These are phyloP conservation scores for Penicillium carneum DNA, from an alignment of 2,329 filamentous ascomycete species.

Conservation along the genomic window DNA sequence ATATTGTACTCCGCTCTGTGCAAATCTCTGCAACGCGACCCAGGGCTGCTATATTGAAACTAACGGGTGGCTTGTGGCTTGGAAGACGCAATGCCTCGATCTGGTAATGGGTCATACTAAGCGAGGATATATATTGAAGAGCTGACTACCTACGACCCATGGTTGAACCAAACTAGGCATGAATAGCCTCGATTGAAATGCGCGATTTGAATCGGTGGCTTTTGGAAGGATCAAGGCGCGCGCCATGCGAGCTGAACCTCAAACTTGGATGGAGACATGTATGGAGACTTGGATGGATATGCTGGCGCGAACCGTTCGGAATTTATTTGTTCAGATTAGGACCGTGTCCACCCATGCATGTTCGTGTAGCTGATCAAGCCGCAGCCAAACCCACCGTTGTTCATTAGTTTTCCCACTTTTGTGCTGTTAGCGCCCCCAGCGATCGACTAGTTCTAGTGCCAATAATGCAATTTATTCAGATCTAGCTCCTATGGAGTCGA, in stretches of 20 bases:
- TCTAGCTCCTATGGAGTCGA: neutral
- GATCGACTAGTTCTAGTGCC: neutral
- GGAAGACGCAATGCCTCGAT: neutral
- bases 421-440: neutral
- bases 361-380: conserved; percentile 1
- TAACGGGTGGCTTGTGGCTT: neutral
- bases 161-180: neutral
- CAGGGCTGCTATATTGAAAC: neutral
- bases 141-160: neutral
- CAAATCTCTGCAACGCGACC: neutral
- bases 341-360: conserved; percentile 5
- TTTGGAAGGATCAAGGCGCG: neutral
- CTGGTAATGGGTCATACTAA: neutral
- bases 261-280: neutral
- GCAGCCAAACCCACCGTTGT: neutral
- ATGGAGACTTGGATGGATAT: too few species aligned
- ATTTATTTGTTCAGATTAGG: conserved; percentile 5
- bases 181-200: neutral
- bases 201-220: neutral
- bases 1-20: neutral
- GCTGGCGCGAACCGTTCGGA: neutral
- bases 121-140: neutral
- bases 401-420: neutral
- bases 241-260: conserved; percentile 9
- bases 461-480: neutral